These are phyloP conservation scores for Paecilomyces sp. DNA, from an alignment of 2,329 filamentous ascomycete species.

Conservation along the genomic window DNA sequence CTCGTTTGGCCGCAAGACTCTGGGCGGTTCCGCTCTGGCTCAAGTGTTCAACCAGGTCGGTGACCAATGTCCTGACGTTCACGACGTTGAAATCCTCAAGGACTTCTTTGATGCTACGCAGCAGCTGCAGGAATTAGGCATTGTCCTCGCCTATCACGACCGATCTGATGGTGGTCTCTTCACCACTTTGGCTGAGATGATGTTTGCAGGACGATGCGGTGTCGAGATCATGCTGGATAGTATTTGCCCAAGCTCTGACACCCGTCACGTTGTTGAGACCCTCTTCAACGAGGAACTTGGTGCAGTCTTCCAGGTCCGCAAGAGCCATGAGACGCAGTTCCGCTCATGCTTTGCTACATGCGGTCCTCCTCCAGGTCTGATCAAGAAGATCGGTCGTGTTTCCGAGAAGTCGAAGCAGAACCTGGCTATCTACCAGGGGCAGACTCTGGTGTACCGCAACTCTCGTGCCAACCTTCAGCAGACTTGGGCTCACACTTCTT, in stretches of 20 bases:
- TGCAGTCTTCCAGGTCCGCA: conserved; percentile 89
- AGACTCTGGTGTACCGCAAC: conserved; percentile 61
- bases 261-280: conserved; percentile 61
- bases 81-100: conserved; percentile 69
- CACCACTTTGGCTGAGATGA: conserved; percentile 91
- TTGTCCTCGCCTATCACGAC: conserved; percentile 92
- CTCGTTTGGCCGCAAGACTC: conserved; percentile 67
- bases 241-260: conserved; percentile 51
- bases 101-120: conserved; percentile 88
- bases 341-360: conserved; percentile 85
- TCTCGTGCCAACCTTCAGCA: conserved; percentile 70
- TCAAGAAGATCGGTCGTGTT: conserved; percentile 77
- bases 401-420: conserved; percentile 62
- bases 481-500: conserved; percentile 81
- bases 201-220: conserved; percentile 91
- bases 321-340: conserved; percentile 76
- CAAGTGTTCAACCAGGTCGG: conserved; percentile 85
- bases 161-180: conserved; percentile 87
- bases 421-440: conserved; percentile 66
- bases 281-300: conserved; percentile 97
- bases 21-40: conserved; percentile 86
- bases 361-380: conserved; percentile 71
- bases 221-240: conserved; percentile 77
- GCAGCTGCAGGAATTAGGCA: conserved; percentile 56
- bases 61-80: conserved; percentile 76